Conservation (phyloP, 495 filamentous ascomycete genomes). For the Rostrohypoxylon terebratum region DNA sequence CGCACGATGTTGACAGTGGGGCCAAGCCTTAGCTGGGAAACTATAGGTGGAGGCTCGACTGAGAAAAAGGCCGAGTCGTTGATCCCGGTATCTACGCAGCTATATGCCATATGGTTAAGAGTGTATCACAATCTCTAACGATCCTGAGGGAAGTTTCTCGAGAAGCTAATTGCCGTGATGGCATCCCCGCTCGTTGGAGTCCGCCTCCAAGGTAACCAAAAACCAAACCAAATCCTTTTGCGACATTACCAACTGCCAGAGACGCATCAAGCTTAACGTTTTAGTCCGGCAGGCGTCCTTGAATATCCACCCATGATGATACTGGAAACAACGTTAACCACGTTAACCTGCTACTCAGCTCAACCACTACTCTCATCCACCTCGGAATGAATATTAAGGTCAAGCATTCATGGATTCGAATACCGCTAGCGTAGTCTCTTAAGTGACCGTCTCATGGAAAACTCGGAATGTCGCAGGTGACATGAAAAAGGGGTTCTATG, state of each 20-base stretch:
- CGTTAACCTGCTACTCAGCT: background rate
- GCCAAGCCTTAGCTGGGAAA: slow-evolving; percentile 7
- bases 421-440: background rate
- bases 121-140: slow-evolving; percentile 2
- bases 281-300: background rate
- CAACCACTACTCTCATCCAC: background rate
- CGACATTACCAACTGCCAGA: background rate
- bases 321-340: background rate
- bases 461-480: background rate
- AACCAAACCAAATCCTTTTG: background rate
- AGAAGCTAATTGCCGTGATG: background rate
- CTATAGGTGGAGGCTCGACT: slow-evolving; percentile 6
- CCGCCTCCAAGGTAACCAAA: background rate
- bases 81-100: background rate
- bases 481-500: background rate
- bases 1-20: background rate
- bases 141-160: background rate
- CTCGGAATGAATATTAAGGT: background rate
- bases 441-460: background rate
- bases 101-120: slow-evolving; percentile 6
- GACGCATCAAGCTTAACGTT: background rate
- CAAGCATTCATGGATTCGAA: background rate
- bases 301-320: background rate
- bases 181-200: background rate
- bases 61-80: slow-evolving; percentile 3